Evolutionary conservation across 106 monocot species (phyloP), one percentile per base, ranked within the genome.

Genomic region (Dendrobium nobile): DNA sequence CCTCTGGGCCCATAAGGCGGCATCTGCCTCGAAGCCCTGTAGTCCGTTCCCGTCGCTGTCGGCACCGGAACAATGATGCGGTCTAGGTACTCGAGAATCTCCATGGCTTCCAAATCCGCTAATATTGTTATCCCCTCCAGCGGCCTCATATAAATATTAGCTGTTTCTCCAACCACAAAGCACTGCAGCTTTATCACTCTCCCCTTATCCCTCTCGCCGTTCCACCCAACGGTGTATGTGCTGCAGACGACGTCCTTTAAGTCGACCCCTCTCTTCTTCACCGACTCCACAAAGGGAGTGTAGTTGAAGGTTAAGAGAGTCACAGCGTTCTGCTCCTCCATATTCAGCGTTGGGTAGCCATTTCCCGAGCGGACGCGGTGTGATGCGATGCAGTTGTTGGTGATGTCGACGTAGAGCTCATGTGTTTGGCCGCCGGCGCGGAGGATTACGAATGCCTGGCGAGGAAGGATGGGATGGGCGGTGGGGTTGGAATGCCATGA

Each of bases 221-320:
- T 91, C 95, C 95, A 95, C 9, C 95, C 92, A 20, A 90, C 87
- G 0, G 88, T 45, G 80, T 88, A 88, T 1, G 85, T 82, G 10
- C 37, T 79, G 75, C 95, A 95, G 16, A 87, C 58, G 5, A 91
- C 82, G 31, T 91, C 87, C 19, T 67, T 78, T 56, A 85, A 7
- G 42, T 82, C 47, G 10, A 90, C 15, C 11, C 90, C 86, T 44
- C 92, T 75, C 55, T 59, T 83, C 48, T 55, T 70, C 51, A 95
- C 72, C 5, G 95, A 92, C 17, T 87, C 81, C 3, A 84, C 2
- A 81, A 95, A 95, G 19, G 92, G 92, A 19, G 86, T 77, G 91
- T 91, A 86, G 28, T 70, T 85, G 31, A 85, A 58, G 2, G 95
- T 86, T 67, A 95, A 65, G 4, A 16, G 13, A 16, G 67, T 72